These are phyloP conservation scores for Mucor velutinosus DNA, from an alignment of 371 early-diverging fungal genomes.

Conservation along the genomic window DNA sequence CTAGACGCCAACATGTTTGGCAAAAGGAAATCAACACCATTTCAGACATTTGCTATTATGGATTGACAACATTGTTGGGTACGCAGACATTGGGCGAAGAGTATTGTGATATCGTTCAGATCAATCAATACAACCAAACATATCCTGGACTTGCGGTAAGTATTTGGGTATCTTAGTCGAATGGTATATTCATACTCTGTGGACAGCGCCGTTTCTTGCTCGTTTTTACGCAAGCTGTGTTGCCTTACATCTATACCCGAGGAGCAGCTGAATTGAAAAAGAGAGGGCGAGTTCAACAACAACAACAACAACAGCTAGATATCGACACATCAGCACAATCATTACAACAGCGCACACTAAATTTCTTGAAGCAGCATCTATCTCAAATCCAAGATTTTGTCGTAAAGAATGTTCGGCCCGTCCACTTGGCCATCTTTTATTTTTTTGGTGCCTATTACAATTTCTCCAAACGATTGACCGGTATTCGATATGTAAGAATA, in stretches of 20 bases:
- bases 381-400: conserved; percentile 39
- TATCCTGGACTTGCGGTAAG: conserved; percentile 58
- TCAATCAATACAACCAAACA: conserved; percentile 47
- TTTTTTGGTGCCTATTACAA: conserved; percentile 80
- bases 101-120: conserved; percentile 86
- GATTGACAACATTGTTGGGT: conserved; percentile 75
- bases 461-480: conserved; percentile 75
- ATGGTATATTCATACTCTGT: background rate
- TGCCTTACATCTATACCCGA: conserved; percentile 63
- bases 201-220: conserved; percentile 54
- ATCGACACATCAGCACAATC: background rate
- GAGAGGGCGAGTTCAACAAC: conserved; percentile 21
- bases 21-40: conserved; percentile 65
- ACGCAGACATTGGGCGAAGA: conserved; percentile 92
- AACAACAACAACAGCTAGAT: background rate
- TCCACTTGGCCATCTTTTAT: conserved; percentile 84
- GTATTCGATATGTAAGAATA: conserved; percentile 73
- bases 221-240: conserved; percentile 55
- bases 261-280: conserved; percentile 51
- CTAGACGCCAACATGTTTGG: conserved; percentile 70
- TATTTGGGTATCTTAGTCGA: background rate
- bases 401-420: conserved; percentile 50
- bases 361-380: conserved; percentile 13
- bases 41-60: conserved; percentile 72
- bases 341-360: conserved; percentile 1